Evolutionary conservation across 805 yeast genomes (phyloP), one percentile per base, ranked within the genome.

Genomic region (Candida manassasensis): DNA sequence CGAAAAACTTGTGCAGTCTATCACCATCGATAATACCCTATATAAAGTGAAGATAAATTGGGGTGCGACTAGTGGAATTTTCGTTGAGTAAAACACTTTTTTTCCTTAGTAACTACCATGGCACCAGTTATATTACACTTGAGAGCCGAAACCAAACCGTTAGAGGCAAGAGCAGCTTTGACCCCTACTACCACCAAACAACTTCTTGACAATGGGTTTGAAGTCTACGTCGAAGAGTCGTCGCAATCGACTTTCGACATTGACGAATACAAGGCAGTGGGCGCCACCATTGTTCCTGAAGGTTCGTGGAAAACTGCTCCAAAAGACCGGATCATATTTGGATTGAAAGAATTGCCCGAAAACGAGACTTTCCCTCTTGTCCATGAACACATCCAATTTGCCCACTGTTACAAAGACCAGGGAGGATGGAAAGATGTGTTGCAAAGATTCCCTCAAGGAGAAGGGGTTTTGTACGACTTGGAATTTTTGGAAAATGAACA

Each of bases 371-470:
- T 90, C 77, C 98, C 98, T 14, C 75, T 93, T 43, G 75, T 84
- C 34, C 97, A 93, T 59, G 95, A 89, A 61, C 99, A 93, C 63
- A 86, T 93, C 47, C 97, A 93, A 67, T 93, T 93, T 66, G 98
- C 99, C 29, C 99, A 93, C 64, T 93, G 98, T 69, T 93, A 93
- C 69, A 93, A 93, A 69, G 77, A 90, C 66, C 99, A 93, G 69
- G 95, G 68, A 43, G 99, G 99, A 34, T 93, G 99, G 99, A 67
- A 86, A 59, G 85, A 87, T 40, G 97, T 93, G 11, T 67, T 93
- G 50, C 57, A 72, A 40, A 78, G 99, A 61, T 93, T 88, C 70
- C 94, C 94, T 34, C 81, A 75, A 26, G 99, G 99, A 34, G 77
- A 84, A 40, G 97, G 98, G 49, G 73, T 77, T 10, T 74, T 93